These are phyloP conservation scores for Phytophthora megakarya DNA, from an alignment of 352 stramenopile genomes.

Conservation along the genomic window DNA sequence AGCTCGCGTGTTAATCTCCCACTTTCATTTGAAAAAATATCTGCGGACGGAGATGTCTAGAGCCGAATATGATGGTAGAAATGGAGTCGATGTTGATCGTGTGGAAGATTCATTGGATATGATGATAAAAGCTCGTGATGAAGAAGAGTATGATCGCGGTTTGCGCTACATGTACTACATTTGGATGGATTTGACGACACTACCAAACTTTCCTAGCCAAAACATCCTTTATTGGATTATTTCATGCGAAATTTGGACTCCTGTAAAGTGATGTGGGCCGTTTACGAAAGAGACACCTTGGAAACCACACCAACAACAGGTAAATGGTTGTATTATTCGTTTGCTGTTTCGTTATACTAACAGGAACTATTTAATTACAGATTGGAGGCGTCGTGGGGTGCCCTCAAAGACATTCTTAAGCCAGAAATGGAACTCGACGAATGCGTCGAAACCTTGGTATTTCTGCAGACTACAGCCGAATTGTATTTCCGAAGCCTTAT, in stretches of 20 bases:
- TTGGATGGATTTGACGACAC: too few relatives aligned
- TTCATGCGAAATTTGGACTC: background rate
- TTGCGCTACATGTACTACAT: background rate
- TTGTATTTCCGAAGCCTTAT: background rate
- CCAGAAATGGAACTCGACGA: slow-evolving; percentile 19
- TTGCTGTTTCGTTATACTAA: background rate
- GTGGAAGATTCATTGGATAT: background rate
- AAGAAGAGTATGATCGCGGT: background rate
- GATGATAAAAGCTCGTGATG: background rate
- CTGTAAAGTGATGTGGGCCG: slow-evolving; percentile 1
- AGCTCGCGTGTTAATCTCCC: too few relatives aligned
- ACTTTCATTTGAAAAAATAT: background rate
- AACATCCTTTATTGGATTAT: slow-evolving; percentile 1
- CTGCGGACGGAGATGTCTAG: background rate
- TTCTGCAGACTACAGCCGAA: slow-evolving; percentile 6
- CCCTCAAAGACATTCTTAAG: background rate
- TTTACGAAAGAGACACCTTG: slow-evolving; percentile 2
- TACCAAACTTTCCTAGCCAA: background rate
- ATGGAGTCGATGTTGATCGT: background rate
- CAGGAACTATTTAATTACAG: background rate
- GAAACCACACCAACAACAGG: slow-evolving; percentile 6
- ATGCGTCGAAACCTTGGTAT: slow-evolving; percentile 6
- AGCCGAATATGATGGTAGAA: background rate
- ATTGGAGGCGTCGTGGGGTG: slow-evolving; percentile 3
- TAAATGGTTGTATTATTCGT: too few relatives aligned